phyloP scores from a whole-genome alignment of 192 early-diverging fungal species.

The Coemansia sp. region DNA sequence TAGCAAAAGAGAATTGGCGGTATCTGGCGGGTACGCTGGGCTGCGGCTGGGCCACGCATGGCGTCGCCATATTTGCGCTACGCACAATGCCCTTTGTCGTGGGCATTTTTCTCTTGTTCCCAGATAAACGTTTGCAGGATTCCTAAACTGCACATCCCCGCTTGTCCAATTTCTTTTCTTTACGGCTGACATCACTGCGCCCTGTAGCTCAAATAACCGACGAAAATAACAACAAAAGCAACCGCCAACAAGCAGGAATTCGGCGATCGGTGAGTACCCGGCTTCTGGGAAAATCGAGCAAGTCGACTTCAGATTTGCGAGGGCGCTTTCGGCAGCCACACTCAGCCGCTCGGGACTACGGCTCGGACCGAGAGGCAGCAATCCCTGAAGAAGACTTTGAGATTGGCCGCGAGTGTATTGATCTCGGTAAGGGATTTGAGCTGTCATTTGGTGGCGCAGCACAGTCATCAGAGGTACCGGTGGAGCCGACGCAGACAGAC shows the following conservation, averaged over 20 bases:
- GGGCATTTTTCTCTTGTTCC: too few relatives aligned
- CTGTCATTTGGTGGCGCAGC: constrained; percentile 5
- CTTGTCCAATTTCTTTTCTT: not conserved
- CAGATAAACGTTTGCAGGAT: too few relatives aligned
- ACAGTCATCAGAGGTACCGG: not conserved
- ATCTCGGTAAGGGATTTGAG: constrained; percentile 8
- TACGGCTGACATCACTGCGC: not conserved
- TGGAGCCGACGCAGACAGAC: too few relatives aligned
- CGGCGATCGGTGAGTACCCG: constrained; percentile 38
- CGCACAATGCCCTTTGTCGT: too few relatives aligned
- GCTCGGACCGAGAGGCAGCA: constrained; percentile 8
- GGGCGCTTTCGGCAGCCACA: constrained; percentile 3
- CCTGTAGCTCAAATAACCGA: constrained; percentile 20
- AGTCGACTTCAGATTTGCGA: constrained; percentile 24
- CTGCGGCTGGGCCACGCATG: too few relatives aligned
- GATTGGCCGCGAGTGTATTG: constrained; percentile 5
- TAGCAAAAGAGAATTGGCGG: too few relatives aligned
- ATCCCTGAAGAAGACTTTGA: constrained; percentile 3
- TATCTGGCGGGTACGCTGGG: too few relatives aligned
- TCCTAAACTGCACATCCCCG: too few relatives aligned
- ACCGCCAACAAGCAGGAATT: constrained; percentile 13
- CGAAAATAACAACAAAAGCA: constrained; percentile 10
- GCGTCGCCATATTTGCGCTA: too few relatives aligned
- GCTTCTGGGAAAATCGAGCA: constrained; percentile 15
- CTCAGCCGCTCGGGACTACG: not conserved